phyloP scores from a whole-genome alignment of 805 yeast species.

The Yarrowia alimentaria region DNA sequence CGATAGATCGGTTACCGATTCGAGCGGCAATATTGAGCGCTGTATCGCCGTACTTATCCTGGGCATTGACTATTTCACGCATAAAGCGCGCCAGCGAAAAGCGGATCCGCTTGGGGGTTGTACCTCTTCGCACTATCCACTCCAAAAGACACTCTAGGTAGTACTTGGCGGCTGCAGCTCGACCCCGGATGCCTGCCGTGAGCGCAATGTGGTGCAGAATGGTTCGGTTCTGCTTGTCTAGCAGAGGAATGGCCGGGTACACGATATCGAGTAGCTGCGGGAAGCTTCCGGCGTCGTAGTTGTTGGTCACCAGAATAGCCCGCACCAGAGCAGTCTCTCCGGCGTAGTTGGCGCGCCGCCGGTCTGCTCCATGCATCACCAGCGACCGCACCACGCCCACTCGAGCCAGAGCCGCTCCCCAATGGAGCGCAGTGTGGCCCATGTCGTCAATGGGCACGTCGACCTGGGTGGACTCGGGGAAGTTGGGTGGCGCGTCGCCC shows the following conservation, averaged over 20 bases:
- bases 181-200: conserved; percentile 72
- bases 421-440: conserved; percentile 91
- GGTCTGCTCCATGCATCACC: conserved; percentile 63
- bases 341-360: conserved; percentile 68
- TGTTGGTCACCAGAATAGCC: conserved; percentile 79
- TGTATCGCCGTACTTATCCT: conserved; percentile 91
- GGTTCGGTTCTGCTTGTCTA: conserved; percentile 72
- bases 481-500: conserved; percentile 42
- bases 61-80: conserved; percentile 75
- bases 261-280: conserved; percentile 64
- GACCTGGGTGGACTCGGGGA: conserved; percentile 50
- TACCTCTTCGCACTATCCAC: conserved; percentile 66
- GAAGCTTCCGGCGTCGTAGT: conserved; percentile 77
- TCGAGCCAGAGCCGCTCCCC: conserved; percentile 92
- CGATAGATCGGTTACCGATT: conserved; percentile 76
- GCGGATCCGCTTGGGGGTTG: conserved; percentile 27
- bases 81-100: conserved; percentile 49
- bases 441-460: conserved; percentile 89
- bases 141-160: conserved; percentile 70
- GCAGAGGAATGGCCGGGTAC: conserved; percentile 66
- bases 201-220: conserved; percentile 83
- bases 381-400: conserved; percentile 64
- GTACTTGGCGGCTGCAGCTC: conserved; percentile 70
- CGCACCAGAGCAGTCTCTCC: conserved; percentile 89
- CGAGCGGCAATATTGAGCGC: conserved; percentile 90